Base-by-base conservation (phyloP, 2,329 filamentous ascomycete species). In the Talaromyces sp. region DNA sequence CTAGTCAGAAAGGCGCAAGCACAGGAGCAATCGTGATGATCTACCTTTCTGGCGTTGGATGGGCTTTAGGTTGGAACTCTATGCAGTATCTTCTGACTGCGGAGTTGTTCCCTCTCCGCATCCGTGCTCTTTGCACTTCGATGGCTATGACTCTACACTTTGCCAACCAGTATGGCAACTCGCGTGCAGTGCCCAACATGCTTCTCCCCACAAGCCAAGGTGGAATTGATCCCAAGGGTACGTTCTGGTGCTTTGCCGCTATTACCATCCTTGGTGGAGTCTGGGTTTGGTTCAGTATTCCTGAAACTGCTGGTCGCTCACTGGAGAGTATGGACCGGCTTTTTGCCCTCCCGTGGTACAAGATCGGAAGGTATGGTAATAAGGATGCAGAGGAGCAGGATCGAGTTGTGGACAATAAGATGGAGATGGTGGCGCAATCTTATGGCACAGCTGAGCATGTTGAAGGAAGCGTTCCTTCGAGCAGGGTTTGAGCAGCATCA, bases 11-110 rank as follows among this genome's bases (percentile, higher is more conserved):
- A 68, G 81, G 79, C 0, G 85, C 87, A 3, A 89, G 88, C 62
- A 86, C 84, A 27, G 89, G 85, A 3, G 90, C 90, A 13, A 87
- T 91, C 66, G 88, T 87, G 57, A 89, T 90, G 86, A 90, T 92
- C 69, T 92, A 89, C 74, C 83, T 86, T 64, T 89, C 89, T 1
- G 91, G 89, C 88, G 88, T 54, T 35, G 50, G 31, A 22, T 37
- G 27, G 27, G 50, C 89, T 2, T 78, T 90, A 2, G 88, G 86
- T 41, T 93, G 87, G 89, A 92, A 92, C 78, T 86, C 83, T 0
- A 90, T 91, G 82, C 90, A 92, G 77, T 93, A 93, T 73, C 83
- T 93, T 3, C 84, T 93, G 64, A 92, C 90, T 15, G 89, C 89
- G 1, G 90, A 93, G 73, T 83, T 93, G 67, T 93, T 91, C 79